These are phyloP conservation scores for Fusarium torulosum DNA, from an alignment of 2,329 filamentous ascomycete genomes.

Conservation along the genomic window DNA sequence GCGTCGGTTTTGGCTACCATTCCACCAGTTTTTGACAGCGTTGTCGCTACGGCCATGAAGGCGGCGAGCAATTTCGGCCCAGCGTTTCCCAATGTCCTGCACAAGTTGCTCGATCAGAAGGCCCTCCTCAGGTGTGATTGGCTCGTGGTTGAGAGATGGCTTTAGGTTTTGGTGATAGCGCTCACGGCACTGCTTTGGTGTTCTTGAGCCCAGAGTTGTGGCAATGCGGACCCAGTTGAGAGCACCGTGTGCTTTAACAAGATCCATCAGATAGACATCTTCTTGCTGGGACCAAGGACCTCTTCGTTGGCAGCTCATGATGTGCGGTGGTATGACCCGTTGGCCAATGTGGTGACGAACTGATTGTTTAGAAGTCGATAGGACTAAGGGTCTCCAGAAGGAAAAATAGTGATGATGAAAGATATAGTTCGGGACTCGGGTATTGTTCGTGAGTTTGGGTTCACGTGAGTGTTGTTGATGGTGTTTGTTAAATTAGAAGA, in stretches of 20 bases:
- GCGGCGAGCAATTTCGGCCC: conserved; percentile 90
- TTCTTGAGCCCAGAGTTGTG: conserved; percentile 78
- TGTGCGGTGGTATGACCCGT: conserved; percentile 4
- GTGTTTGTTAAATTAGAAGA: conserved; percentile 1
- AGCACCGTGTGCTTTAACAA: conserved; percentile 78
- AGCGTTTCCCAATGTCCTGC: conserved; percentile 82
- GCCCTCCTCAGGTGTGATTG: conserved; percentile 79
- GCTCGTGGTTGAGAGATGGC: conserved; percentile 77
- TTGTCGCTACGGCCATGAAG: conserved; percentile 92
- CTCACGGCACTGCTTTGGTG: conserved; percentile 95
- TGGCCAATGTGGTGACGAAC: not conserved
- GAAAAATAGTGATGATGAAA: not conserved
- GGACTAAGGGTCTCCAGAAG: too few relatives aligned
- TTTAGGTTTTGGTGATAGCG: conserved; percentile 95
- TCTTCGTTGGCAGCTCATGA: conserved; percentile 58
- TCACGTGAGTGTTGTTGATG: not conserved
- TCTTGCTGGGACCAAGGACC: conserved; percentile 88
- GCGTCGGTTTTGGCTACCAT: conserved; percentile 88
- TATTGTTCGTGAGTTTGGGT: not conserved
- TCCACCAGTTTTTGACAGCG: conserved; percentile 98
- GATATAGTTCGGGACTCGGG: not conserved
- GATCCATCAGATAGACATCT: conserved; percentile 76
- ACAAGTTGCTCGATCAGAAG: conserved; percentile 82
- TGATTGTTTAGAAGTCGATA: not conserved
- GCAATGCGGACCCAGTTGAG: conserved; percentile 94